Base-by-base conservation (phyloP, 371 early-diverging fungal species). In the Mortierella sp. region DNA sequence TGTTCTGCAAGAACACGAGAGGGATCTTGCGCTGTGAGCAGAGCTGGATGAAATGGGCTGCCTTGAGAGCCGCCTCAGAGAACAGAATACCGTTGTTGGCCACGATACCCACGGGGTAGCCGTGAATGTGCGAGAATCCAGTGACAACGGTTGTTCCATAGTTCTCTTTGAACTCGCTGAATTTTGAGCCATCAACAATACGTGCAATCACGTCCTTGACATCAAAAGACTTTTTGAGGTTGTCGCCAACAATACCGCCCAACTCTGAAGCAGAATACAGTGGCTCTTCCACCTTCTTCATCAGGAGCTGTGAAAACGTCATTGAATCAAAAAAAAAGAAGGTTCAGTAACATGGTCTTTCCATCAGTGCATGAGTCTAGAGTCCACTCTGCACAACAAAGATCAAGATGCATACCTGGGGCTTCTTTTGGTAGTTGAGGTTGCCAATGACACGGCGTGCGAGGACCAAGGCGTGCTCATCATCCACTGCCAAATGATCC, bases 51-150 rank as follows among this genome's bases (percentile, higher is more conserved):
- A 98, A 98, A 72, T 98, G 98, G 24, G 98, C 96, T 39, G 98
- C 97, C 83, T 98, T 98, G 50, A 97, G 78, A 16, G 98, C 95
- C 12, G 95, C 90, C 80, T 98, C 98, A 8, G 96, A 93, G 78
- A 98, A 97, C 53, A 98, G 82, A 45, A 98, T 95, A 59, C 98
- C 98, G 71, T 98, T 98, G 84, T 98, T 98, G 71, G 96, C 98
- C n/a, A 98, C 86, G 60, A 98, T 95, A 67, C 98, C 98, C 16
- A 98, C 94, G 7, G 95, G 97, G 65, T 91, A 87, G 13, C 98
- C 98, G 63, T 96, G 90, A 31, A 98, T 88, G 58, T 91, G 91
- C 9, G 97, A 95, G 80, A 98, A 97, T 26, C 98, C 96, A 31
- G 98, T 98, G 27, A 97, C 94, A 24, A 98, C 86, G 19, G 94